Evolutionary conservation across 2,329 filamentous ascomycete species (phyloP).

Genomic region (Apiospora phragmitis): DNA sequence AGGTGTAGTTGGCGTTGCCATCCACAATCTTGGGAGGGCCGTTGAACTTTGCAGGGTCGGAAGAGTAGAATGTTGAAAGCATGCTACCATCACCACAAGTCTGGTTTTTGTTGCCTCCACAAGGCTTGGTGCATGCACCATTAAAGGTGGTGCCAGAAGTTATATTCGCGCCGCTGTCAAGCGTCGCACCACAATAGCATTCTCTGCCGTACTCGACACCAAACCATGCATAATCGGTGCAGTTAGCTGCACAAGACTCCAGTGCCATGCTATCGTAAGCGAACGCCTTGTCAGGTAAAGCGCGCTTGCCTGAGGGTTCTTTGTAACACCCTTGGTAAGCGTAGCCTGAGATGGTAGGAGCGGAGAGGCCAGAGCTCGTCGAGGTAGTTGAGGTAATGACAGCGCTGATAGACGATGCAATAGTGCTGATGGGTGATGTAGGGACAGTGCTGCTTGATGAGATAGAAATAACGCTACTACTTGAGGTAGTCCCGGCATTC

Average conservation of each 20-base stretch:
- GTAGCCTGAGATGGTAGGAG: conserved; percentile 11
- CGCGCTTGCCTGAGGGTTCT: conserved; percentile 9
- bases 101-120: conserved; percentile 19
- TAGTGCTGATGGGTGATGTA: not conserved
- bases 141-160: not conserved
- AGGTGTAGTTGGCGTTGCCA: conserved; percentile 14
- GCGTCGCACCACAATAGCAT: conserved; percentile 31
- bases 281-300: conserved; percentile 16
- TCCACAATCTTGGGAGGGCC: conserved; percentile 18
- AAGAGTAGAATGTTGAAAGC: conserved; percentile 21
- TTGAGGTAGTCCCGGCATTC: not conserved
- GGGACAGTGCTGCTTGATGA: not conserved
- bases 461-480: not conserved
- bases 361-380: not conserved
- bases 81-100: conserved; percentile 25
- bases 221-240: conserved; percentile 35
- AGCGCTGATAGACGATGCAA: not conserved
- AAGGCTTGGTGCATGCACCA: not conserved
- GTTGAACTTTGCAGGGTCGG: conserved; percentile 15
- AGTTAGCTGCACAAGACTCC: conserved; percentile 32
- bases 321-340: conserved; percentile 16
- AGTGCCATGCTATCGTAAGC: conserved; percentile 34
- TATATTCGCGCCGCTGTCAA: conserved; percentile 11
- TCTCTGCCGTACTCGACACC: conserved; percentile 38
- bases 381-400: not conserved